Base-by-base conservation (phyloP, 2,329 filamentous ascomycete genomes). In the Clarireedia hainanense region DNA sequence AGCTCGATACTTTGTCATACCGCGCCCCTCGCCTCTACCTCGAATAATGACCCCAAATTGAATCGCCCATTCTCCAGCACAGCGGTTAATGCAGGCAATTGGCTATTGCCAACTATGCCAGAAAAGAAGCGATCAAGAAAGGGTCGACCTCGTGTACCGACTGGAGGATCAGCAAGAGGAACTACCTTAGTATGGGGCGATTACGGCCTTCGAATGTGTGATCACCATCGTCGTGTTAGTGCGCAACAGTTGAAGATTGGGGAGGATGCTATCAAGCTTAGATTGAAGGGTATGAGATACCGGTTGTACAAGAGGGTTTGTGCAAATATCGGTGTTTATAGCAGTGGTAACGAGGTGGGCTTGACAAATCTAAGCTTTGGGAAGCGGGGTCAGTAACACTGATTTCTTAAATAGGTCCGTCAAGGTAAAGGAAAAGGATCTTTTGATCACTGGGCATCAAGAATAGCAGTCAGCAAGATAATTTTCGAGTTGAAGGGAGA, bases 341-440 rank as follows among this genome's bases (percentile, higher is more conserved):
- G 90, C 57, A 94, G 87, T 71, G 94, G 94, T 57, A 99, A 97
- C 68, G 94, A 99, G 75, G 84, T 86, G 67, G 64, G 80, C 39
- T 43, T n/a, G 27, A 37, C 15, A 17, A 17, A 27, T 45, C 5
- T 14, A 36, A 36, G 46, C 17, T 45, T n/a, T 15, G 12, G 14
- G 10, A 24, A 14, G 30, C 17, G 36, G 36, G n/a, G 14, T 36
- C 43, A 17, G 37, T 40, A 40, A 40, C n/a, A 14, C 37, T 57
- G 63, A 58, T 64, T 34, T 27, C 23, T 36, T 54, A 52, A 47
- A 6, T 62, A 86, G 83, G 87, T 90, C 71, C 87, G 94, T 81
- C 99, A 99, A 95, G 94, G 94, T 71, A 99, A 97, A 75, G 94
- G 94, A 74, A 99, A 99, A 72, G 94, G 94, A 65, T 88, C 86